Conservation (phyloP, 371 early-diverging fungal species). For the Sporodiniella umbellata region DNA sequence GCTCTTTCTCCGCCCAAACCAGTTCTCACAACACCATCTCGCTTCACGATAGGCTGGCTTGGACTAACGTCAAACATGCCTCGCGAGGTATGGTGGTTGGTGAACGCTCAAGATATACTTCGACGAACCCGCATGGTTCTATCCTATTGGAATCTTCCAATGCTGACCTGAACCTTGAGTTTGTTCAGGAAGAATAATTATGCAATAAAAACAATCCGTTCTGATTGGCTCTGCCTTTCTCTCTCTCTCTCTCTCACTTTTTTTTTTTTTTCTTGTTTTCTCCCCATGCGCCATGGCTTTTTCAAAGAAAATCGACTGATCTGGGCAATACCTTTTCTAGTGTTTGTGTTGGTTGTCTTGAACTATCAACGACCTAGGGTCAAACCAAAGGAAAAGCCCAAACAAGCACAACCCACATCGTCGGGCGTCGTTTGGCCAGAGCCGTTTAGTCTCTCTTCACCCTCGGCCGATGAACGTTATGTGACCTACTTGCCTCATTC, state of each 20-base stretch:
- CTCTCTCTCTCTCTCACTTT: no score
- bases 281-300: no score
- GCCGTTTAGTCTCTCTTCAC: constrained; percentile 13
- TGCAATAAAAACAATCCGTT: no score
- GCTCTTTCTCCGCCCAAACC: not conserved
- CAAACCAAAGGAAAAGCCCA: no score
- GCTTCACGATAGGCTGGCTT: not conserved
- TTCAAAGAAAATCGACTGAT: no score
- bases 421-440: no score
- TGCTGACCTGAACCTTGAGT: not conserved
- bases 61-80: not conserved
- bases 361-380: no score
- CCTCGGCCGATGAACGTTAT: constrained; percentile 30
- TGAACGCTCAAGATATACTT: not conserved
- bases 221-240: no score
- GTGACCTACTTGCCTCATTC: constrained; percentile 62
- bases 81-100: not conserved
- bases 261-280: no score
- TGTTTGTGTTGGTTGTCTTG: no score
- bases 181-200: not conserved
- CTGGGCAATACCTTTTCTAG: no score
- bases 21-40: not conserved
- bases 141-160: not conserved
- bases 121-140: not conserved
- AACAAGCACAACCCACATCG: no score